A percentile compares a stretch with the other conserved stretches of the same genome.
Evolutionary conservation across 2,329 filamentous ascomycete species (phyloP).

Genomic region (Pestalotiopsis sp.): DNA sequence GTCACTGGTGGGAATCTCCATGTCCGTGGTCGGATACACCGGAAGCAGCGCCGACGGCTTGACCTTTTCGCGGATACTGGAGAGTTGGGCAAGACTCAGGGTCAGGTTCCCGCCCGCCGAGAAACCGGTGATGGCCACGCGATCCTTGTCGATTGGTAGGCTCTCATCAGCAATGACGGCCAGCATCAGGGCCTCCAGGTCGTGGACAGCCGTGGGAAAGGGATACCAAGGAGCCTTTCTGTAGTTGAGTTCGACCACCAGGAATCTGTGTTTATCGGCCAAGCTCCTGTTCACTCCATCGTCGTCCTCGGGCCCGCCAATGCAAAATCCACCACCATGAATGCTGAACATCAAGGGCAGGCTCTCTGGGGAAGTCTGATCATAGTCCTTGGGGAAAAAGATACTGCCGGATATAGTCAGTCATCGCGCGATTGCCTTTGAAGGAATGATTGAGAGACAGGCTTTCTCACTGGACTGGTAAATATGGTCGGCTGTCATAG

Average conservation of each 20-base stretch:
- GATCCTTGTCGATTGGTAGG: slow-evolving; percentile 42
- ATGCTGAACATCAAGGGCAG: slow-evolving; percentile 44
- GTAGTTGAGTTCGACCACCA: slow-evolving; percentile 48
- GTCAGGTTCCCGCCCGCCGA: slow-evolving; percentile 46
- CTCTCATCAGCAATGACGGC: slow-evolving; percentile 40
- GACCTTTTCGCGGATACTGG: slow-evolving; percentile 36
- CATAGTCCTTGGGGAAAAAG: slow-evolving; percentile 36
- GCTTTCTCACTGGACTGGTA: slow-evolving; percentile 33
- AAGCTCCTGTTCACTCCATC: slow-evolving; percentile 41
- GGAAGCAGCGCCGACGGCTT: slow-evolving; percentile 31
- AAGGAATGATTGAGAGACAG: neutral
- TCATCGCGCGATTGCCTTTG: neutral
- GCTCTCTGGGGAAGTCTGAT: slow-evolving; percentile 24
- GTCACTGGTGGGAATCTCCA: slow-evolving; percentile 30
- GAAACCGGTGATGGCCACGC: slow-evolving; percentile 45
- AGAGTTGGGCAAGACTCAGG: slow-evolving; percentile 39
- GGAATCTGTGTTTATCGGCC: slow-evolving; percentile 37
- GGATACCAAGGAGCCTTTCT: slow-evolving; percentile 39
- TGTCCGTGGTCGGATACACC: slow-evolving; percentile 45
- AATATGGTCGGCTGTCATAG: slow-evolving; percentile 34
- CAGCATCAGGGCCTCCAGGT: slow-evolving; percentile 40
- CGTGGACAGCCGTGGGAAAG: slow-evolving; percentile 43
- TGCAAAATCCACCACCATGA: slow-evolving; percentile 46
- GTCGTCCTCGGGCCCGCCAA: slow-evolving; percentile 39
- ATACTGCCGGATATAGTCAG: slow-evolving; percentile 22